phyloP scores from a whole-genome alignment of 371 early-diverging fungal species.

The Entomophthora muscae region DNA sequence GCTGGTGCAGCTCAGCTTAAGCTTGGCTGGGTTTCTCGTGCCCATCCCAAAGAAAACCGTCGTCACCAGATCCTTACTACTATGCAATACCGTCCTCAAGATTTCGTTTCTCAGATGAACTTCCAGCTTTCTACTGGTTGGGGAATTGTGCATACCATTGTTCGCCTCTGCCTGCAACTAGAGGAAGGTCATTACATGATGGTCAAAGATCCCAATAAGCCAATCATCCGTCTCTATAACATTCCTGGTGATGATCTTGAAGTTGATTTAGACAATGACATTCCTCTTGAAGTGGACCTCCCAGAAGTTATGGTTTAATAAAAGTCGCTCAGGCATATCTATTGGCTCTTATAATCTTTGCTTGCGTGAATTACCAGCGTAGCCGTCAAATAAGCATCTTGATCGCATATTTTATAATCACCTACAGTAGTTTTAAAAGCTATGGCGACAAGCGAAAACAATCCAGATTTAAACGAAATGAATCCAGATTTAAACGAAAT shows the following conservation, averaged over 20 bases:
- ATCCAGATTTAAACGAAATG: no score
- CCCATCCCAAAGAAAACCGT: constrained; percentile 54
- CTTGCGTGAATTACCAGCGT: neutral
- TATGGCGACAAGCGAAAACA: no score
- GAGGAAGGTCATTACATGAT: constrained; percentile 87
- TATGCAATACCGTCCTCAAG: constrained; percentile 71
- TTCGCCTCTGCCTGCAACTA: constrained; percentile 63
- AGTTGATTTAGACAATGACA: neutral
- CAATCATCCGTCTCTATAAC: constrained; percentile 61
- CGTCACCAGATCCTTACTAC: constrained; percentile 75
- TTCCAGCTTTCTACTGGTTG: constrained; percentile 68
- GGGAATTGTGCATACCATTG: constrained; percentile 89
- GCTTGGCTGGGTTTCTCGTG: constrained; percentile 74
- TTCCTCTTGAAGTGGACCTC: neutral
- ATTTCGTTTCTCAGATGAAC: constrained; percentile 84
- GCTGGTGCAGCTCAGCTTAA: constrained; percentile 80
- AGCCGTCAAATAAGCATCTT: no score
- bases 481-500: no score
- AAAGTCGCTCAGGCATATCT: neutral
- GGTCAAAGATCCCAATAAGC: constrained; percentile 90
- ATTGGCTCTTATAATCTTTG: neutral
- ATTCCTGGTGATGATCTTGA: constrained; percentile 22
- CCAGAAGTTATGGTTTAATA: neutral
- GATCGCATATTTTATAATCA: no score
- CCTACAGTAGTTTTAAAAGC: no score